Conservation (phyloP, 768 basidiomycete species). For the Pisolithus tinctorius region DNA sequence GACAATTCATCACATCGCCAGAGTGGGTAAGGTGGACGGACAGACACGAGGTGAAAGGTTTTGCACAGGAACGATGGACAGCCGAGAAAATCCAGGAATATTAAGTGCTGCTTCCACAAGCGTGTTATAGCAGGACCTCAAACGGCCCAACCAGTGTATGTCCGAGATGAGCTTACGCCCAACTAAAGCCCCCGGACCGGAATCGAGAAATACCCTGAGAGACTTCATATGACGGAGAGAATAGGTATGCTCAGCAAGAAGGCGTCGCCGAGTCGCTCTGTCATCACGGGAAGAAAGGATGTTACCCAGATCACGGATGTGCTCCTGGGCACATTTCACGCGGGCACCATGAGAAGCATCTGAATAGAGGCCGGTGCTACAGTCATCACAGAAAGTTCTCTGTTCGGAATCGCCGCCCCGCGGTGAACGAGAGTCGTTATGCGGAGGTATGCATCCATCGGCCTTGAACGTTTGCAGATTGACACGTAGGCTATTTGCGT, state of each 20-base stretch:
- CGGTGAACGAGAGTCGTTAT: background rate
- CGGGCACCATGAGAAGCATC: background rate
- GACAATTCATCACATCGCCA: background rate
- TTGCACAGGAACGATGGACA: background rate
- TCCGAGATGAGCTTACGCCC: background rate
- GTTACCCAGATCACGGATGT: background rate
- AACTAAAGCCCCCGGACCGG: background rate
- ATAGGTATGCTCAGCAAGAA: conserved; percentile 1
- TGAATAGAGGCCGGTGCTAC: background rate
- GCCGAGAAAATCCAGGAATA: background rate
- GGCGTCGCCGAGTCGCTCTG: background rate
- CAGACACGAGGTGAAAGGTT: background rate
- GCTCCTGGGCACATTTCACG: background rate
- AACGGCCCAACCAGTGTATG: background rate
- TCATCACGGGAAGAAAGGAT: background rate
- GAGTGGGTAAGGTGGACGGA: background rate
- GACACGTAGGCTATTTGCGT: background rate
- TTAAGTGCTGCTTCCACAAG: background rate
- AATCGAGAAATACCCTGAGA: background rate
- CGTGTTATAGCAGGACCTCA: background rate
- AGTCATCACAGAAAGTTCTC: background rate
- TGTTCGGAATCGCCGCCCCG: background rate
- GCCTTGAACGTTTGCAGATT: background rate
- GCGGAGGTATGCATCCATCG: background rate
- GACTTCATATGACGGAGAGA: background rate